phyloP scores from a whole-genome alignment of 345 rosid genomes.

The Cardamine occulta region DNA sequence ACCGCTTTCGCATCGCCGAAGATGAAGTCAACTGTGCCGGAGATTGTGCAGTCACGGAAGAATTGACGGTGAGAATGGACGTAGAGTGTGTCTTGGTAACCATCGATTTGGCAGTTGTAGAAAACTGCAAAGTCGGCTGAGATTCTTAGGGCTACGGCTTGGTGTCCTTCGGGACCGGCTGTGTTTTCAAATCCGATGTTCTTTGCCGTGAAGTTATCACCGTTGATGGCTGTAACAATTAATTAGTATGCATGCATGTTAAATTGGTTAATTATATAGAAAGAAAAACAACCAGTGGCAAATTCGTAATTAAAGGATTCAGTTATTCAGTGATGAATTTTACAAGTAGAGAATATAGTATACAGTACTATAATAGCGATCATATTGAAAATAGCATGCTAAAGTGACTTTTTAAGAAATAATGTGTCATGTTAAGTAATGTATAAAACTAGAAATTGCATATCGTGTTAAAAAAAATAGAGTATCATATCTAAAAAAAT shows the following conservation, averaged over 20 bases:
- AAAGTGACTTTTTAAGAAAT: neutral
- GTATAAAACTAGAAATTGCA: too few relatives aligned
- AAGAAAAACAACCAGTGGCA: neutral
- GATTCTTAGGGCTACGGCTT: constrained; percentile 39
- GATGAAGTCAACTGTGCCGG: constrained; percentile 43
- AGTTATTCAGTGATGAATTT: neutral
- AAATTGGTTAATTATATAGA: neutral
- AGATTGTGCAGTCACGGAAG: constrained; percentile 40
- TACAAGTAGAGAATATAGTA: neutral
- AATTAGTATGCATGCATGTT: neutral
- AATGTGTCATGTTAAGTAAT: too few relatives aligned
- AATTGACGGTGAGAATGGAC: constrained; percentile 35
- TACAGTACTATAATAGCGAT: neutral
- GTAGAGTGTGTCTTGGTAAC: constrained; percentile 44
- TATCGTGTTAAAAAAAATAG: too few relatives aligned
- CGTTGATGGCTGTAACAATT: constrained; percentile 19
- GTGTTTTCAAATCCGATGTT: constrained; percentile 41
- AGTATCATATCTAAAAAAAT: too few relatives aligned
- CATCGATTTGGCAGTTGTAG: constrained; percentile 38
- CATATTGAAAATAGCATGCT: neutral
- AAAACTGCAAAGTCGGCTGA: constrained; percentile 1
- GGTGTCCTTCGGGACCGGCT: constrained; percentile 35
- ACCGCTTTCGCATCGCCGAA: constrained; percentile 32
- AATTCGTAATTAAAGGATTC: neutral
- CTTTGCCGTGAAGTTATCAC: constrained; percentile 47